phyloP scores from a whole-genome alignment of 768 basidiomycete species.

The Chalciporus piperatus region DNA sequence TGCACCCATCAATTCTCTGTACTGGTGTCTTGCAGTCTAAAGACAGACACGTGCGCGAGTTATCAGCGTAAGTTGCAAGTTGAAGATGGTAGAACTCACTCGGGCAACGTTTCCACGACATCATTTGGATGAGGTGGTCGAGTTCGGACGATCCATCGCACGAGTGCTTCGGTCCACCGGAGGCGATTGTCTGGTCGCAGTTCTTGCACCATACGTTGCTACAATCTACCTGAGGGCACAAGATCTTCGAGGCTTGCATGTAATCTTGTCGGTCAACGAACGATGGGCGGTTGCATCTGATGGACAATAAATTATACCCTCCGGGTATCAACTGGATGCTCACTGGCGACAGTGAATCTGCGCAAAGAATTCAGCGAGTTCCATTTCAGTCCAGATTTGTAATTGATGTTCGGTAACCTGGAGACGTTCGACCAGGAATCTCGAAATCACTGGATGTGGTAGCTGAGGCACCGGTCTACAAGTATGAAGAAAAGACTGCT shows the following conservation, averaged over 20 bases:
- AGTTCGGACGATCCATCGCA: constrained; percentile 61
- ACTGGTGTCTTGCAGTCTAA: background rate
- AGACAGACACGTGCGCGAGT: background rate
- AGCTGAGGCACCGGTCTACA: background rate
- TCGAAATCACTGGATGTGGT: constrained; percentile 36
- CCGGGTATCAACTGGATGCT: constrained; percentile 2
- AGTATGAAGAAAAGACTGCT: constrained; percentile 3
- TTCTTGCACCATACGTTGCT: constrained; percentile 58
- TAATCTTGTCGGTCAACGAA: constrained; percentile 53
- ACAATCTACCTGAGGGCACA: constrained; percentile 50
- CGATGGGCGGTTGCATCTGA: constrained; percentile 50
- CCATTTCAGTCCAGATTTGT: constrained; percentile 43
- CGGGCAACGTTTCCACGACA: constrained; percentile 68
- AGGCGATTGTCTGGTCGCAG: constrained; percentile 43
- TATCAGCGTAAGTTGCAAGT: background rate
- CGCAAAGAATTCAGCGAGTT: constrained; percentile 42
- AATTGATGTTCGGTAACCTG: constrained; percentile 46
- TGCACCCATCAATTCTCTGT: background rate
- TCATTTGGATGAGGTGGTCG: constrained; percentile 45
- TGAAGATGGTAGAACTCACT: constrained; percentile 29
- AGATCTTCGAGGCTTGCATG: constrained; percentile 36
- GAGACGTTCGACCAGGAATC: constrained; percentile 38
- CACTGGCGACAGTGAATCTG: constrained; percentile 52
- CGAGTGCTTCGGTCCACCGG: constrained; percentile 44
- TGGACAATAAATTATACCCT: background rate